These are phyloP conservation scores for Acacia melanoxylon DNA, from an alignment of 306 rosid species.

Conservation along the genomic window DNA sequence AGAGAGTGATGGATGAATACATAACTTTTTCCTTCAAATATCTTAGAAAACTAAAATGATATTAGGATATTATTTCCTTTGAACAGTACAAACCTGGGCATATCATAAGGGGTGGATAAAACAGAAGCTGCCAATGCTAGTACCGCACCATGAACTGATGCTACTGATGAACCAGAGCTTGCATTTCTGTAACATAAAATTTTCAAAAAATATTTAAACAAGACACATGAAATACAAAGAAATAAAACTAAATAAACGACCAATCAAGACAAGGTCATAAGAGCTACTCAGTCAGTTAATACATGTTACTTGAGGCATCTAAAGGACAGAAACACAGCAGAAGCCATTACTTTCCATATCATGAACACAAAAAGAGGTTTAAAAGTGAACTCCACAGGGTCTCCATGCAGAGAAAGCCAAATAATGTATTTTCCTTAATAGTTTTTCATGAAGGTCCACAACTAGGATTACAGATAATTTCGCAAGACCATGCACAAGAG, in stretches of 20 bases:
- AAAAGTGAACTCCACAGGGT: slow-evolving; percentile 15
- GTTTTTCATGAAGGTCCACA: slow-evolving; percentile 11
- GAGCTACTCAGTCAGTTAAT: slow-evolving; percentile 15
- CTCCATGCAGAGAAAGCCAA: slow-evolving; percentile 21
- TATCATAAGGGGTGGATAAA: slow-evolving; percentile 92
- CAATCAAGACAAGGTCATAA: background rate
- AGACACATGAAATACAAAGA: background rate
- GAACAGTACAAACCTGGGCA: slow-evolving; percentile 72
- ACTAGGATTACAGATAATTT: slow-evolving; percentile 7
- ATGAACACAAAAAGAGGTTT: slow-evolving; percentile 6
- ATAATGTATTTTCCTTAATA: background rate
- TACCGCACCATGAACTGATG: slow-evolving; percentile 88
- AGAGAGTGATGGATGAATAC: slow-evolving; percentile 7
- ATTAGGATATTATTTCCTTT: slow-evolving; percentile 22
- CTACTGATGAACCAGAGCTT: slow-evolving; percentile 66
- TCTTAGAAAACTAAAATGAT: slow-evolving; percentile 17
- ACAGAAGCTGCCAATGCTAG: slow-evolving; percentile 93
- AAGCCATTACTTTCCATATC: slow-evolving; percentile 10
- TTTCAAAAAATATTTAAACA: slow-evolving; percentile 14
- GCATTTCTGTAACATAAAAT: slow-evolving; percentile 58
- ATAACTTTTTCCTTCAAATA: slow-evolving; percentile 15
- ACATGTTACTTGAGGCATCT: slow-evolving; percentile 6
- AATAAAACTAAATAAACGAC: slow-evolving; percentile 14
- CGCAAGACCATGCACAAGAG: slow-evolving; percentile 9
- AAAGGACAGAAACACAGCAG: slow-evolving; percentile 11